Evolutionary conservation across 208 protist genomes (phyloP).

Genomic region (Trypanosoma avium): DNA sequence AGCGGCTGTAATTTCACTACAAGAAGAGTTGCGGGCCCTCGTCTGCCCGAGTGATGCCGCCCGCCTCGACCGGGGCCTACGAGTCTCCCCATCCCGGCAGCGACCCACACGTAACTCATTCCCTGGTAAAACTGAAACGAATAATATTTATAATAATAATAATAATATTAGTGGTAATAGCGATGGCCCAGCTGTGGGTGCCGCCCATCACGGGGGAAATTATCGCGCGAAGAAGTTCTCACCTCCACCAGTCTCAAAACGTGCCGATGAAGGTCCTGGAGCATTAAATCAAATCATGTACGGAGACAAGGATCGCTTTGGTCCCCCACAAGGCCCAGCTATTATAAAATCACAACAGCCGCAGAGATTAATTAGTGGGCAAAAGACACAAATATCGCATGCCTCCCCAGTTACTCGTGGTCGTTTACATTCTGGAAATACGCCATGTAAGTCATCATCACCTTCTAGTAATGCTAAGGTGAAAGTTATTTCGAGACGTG

Average conservation of each 20-base stretch:
- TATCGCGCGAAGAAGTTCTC: too few relatives aligned
- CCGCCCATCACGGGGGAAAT: neutral
- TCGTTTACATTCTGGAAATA: neutral
- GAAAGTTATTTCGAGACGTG: slow-evolving; percentile 12
- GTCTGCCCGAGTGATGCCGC: slow-evolving; percentile 23
- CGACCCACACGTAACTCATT: neutral
- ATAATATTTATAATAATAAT: too few relatives aligned
- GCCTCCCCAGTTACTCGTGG: neutral
- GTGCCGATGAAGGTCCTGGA: neutral
- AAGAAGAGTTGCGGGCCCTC: slow-evolving; percentile 38
- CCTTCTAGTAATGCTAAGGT: neutral
- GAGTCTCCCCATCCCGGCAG: neutral
- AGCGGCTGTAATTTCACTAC: slow-evolving; percentile 31
- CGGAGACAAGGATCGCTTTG: slow-evolving; percentile 84
- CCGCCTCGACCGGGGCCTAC: slow-evolving; percentile 21
- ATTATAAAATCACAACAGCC: too few relatives aligned
- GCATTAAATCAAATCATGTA: slow-evolving; percentile 59
- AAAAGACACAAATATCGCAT: neutral
- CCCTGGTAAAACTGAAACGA: neutral
- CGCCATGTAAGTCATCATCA: neutral
- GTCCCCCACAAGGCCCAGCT: slow-evolving; percentile 40
- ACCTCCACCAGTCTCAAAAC: neutral
- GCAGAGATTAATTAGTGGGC: neutral
- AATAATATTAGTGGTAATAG: too few relatives aligned
- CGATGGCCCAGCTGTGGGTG: neutral